Base-by-base conservation (phyloP, 108 stramenopile species). In the Conticribra guillardii region DNA sequence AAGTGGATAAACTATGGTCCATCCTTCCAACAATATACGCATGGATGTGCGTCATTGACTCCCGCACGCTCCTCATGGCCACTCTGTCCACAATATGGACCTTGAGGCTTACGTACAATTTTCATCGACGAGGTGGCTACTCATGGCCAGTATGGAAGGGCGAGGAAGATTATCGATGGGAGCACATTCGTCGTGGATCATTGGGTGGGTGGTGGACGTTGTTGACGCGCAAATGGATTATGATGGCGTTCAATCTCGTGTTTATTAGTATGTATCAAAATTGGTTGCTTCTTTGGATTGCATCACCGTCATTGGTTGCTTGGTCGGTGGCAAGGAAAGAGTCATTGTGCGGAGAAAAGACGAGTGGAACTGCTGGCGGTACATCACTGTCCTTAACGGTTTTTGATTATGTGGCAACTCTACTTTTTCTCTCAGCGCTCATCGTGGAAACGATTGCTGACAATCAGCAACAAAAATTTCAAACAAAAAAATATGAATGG, bases 81-180 rank as follows among this genome's bases (percentile, higher is more conserved):
- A 45, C 64, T 17, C 48, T 91, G 2, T 67, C 87, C 2, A 87
- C 89, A 2, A 16, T 89, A 5, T 94, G 92, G 92, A 87, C 88
- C 7, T 29, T 80, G 0, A 64, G 92, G 22, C 70, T 94, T 51
- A 87, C 88, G 4, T 88, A 75, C 24, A 94, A 94, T 71, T 94
- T 94, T 51, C 52, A 80, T 47, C 69, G 90, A 53, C 81, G 89
- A 18, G 92, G 92, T 3, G 89, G 92, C 50, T 94, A 91, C 63
- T 21, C 58, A 1, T 84, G 71, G 75, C 82, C 79, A 49, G 27
- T 66, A 1, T 89, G 87, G 87, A 32, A 60, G 4, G 92, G 89
- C 1, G 86, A 88, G 9, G 90, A 94, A 64, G 92, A 94, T 76
- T 94, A 91, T 67, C 73, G 92, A 26, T 94, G 89, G 92, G 85